Evolutionary conservation across 1,139 yeast genomes (phyloP).

Genomic region (Blastobotrys proliferans): DNA sequence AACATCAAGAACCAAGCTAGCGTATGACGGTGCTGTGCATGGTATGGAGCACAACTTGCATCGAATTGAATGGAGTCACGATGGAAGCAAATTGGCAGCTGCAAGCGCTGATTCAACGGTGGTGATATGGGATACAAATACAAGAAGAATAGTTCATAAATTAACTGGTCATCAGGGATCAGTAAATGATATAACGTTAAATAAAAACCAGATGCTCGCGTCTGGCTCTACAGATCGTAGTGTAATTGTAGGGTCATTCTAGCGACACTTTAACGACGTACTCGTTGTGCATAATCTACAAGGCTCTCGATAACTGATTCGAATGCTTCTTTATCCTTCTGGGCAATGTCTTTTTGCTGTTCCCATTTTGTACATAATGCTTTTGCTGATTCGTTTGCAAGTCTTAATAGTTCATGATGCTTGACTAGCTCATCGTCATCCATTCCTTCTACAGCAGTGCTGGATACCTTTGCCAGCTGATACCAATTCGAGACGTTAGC

Average conservation of each 20-base stretch:
- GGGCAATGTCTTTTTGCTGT: slow-evolving; percentile 40
- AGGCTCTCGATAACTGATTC: slow-evolving; percentile 68
- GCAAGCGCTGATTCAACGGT: slow-evolving; percentile 63
- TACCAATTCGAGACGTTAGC: slow-evolving; percentile 27
- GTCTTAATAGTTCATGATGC: slow-evolving; percentile 29
- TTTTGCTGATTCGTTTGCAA: slow-evolving; percentile 33
- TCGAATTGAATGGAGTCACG: slow-evolving; percentile 45
- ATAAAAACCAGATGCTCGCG: slow-evolving; percentile 24
- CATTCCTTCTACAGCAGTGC: slow-evolving; percentile 36
- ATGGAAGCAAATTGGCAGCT: slow-evolving; percentile 42
- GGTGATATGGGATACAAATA: slow-evolving; percentile 57
- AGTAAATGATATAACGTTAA: slow-evolving; percentile 55
- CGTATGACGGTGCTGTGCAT: slow-evolving; percentile 57
- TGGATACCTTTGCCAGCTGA: slow-evolving; percentile 33
- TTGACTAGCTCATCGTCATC: slow-evolving; percentile 29
- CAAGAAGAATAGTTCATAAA: slow-evolving; percentile 47
- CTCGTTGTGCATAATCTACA: slow-evolving; percentile 61
- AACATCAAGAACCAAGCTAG: slow-evolving; percentile 41
- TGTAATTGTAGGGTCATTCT: slow-evolving; percentile 24
- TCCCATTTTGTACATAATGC: slow-evolving; percentile 49
- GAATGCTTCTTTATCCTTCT: slow-evolving; percentile 56
- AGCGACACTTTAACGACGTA: slow-evolving; percentile 17
- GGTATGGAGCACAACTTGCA: slow-evolving; percentile 52
- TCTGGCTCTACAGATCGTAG: slow-evolving; percentile 25
- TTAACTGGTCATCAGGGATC: slow-evolving; percentile 59